Conservation (phyloP, 1,284 basidiomycete species). For the Pseudozyma tsukubaensis region DNA sequence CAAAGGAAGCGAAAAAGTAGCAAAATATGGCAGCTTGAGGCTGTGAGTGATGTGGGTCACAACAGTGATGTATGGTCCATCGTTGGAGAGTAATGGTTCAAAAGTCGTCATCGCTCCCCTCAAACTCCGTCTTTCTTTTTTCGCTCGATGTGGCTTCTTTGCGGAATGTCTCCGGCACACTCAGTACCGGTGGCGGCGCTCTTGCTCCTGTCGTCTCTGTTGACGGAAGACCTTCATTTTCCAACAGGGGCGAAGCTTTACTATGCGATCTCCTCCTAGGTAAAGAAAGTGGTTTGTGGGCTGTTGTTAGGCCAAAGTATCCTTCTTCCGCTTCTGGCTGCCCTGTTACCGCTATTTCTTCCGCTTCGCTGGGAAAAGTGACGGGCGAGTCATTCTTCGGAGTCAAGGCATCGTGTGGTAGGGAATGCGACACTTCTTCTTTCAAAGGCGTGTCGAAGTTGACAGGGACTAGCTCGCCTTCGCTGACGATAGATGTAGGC, state of each 20-base stretch:
- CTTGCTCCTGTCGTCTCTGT: too few relatives aligned
- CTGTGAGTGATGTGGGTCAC: not conserved
- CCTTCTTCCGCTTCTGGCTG: not conserved
- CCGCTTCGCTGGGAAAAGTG: not conserved
- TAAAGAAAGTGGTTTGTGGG: conserved; percentile 16
- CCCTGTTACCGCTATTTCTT: too few relatives aligned
- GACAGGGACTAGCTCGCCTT: conserved; percentile 21
- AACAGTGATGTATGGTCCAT: not conserved
- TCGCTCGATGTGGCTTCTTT: not conserved
- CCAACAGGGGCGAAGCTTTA: conserved; percentile 5
- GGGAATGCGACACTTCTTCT: not conserved
- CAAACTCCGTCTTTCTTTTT: not conserved
- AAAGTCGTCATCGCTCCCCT: conserved; percentile 30
- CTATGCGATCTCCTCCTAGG: conserved; percentile 24
- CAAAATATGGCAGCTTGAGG: not conserved
- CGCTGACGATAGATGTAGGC: conserved; percentile 11
- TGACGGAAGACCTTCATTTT: too few relatives aligned
- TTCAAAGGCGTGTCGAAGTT: conserved; percentile 17
- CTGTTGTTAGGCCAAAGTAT: conserved; percentile 20
- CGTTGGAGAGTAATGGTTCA: not conserved
- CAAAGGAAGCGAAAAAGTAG: too few relatives aligned
- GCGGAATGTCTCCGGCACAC: too few relatives aligned
- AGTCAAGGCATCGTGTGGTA: not conserved
- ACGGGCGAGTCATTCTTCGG: not conserved
- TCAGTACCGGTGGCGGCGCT: too few relatives aligned